These are phyloP conservation scores for Cytidiella melzeri DNA, from an alignment of 768 basidiomycete species.

Conservation along the genomic window DNA sequence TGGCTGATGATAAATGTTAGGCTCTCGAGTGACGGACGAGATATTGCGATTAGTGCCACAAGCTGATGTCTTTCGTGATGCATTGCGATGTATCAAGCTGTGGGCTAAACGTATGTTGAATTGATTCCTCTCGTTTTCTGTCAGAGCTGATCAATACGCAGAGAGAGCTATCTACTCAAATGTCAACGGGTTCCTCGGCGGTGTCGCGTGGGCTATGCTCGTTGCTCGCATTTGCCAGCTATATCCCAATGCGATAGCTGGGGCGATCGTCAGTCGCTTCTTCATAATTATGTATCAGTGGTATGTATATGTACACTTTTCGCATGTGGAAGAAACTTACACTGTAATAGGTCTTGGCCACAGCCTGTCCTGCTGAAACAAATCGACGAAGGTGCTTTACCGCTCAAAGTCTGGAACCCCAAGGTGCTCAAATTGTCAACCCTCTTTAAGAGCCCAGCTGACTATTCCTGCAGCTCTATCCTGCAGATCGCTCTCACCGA, in stretches of 20 bases:
- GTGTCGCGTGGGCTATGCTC: constrained; percentile 97
- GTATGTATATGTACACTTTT: constrained; percentile 50
- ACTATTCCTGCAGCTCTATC: constrained; percentile 58
- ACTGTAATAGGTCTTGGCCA: constrained; percentile 82
- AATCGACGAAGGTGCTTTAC: constrained; percentile 91
- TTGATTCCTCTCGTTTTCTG: neutral
- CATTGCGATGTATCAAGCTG: constrained; percentile 91
- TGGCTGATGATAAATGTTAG: constrained; percentile 32
- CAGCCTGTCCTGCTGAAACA: constrained; percentile 96
- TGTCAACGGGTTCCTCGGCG: constrained; percentile 95
- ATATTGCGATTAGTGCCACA: constrained; percentile 93
- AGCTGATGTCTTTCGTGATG: constrained; percentile 89
- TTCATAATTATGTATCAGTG: constrained; percentile 99
- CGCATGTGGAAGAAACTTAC: constrained; percentile 4
- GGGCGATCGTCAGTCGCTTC: constrained; percentile 94
- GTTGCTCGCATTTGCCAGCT: constrained; percentile 99
- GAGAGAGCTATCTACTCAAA: constrained; percentile 97
- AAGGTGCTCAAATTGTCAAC: constrained; percentile 51
- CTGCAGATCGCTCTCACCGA: constrained; percentile 86
- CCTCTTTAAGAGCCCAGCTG: neutral
- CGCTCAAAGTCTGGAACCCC: constrained; percentile 97
- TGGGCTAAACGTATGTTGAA: constrained; percentile 86
- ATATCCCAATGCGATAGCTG: constrained; percentile 91
- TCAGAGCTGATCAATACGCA: constrained; percentile 26
- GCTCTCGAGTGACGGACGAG: constrained; percentile 93